phyloP scores from a whole-genome alignment of 1,284 basidiomycete genomes.

The Leucoagaricus sp. region DNA sequence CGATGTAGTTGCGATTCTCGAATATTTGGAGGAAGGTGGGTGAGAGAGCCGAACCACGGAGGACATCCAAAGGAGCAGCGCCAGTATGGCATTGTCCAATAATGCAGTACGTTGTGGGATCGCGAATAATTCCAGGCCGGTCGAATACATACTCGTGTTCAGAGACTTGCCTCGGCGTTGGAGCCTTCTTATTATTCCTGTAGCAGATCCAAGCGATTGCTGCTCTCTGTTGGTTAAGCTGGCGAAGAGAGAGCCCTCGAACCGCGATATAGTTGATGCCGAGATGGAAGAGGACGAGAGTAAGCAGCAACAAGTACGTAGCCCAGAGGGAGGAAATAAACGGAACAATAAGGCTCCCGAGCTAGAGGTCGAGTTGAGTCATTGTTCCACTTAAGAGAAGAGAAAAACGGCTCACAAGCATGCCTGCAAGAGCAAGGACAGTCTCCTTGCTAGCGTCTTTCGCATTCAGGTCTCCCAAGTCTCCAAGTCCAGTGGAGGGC shows the following conservation, averaged over 20 bases:
- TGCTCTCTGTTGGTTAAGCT: constrained; percentile 61
- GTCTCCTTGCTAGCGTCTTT: constrained; percentile 75
- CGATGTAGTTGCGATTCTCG: constrained; percentile 44
- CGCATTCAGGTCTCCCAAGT: constrained; percentile 69
- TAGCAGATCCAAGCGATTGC: constrained; percentile 52
- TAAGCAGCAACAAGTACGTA: constrained; percentile 53
- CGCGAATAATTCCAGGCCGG: constrained; percentile 36
- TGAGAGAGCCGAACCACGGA: constrained; percentile 25
- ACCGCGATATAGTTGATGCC: constrained; percentile 62
- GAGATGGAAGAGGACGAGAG: constrained; percentile 56
- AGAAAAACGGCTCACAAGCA: constrained; percentile 49
- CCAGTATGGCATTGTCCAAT: constrained; percentile 49
- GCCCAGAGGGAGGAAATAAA: constrained; percentile 47
- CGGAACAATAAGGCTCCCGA: constrained; percentile 58
- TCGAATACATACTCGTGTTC: constrained; percentile 29
- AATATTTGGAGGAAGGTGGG: constrained; percentile 36
- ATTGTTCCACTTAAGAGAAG: not conserved
- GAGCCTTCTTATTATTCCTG: constrained; percentile 17
- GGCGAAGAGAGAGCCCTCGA: constrained; percentile 52
- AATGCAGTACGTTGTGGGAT: constrained; percentile 27
- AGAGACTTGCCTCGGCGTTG: constrained; percentile 19
- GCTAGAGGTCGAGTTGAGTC: constrained; percentile 34
- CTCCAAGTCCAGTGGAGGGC: constrained; percentile 47
- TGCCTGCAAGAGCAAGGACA: constrained; percentile 62
- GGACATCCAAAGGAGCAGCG: constrained; percentile 35